Evolutionary conservation across 2,329 filamentous ascomycete genomes (phyloP).

Genomic region (Clonostachys sp.): DNA sequence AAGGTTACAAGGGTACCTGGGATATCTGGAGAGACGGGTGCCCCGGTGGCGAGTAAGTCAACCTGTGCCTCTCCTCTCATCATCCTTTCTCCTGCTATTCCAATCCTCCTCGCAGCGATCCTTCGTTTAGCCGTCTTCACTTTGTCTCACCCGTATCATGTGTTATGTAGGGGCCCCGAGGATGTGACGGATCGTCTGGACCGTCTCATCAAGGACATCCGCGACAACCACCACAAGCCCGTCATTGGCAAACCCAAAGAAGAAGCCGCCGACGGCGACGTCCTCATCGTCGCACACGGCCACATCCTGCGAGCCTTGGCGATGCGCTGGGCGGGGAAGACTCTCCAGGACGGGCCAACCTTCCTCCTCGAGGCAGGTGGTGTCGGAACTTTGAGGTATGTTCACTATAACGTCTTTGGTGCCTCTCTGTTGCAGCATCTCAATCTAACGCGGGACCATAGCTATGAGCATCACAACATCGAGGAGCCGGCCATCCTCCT

Average conservation of each 20-base stretch:
- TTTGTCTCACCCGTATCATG: neutral
- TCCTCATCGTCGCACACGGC: slow-evolving; percentile 76
- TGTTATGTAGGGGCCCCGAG: slow-evolving; percentile 53
- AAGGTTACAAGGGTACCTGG: slow-evolving; percentile 59
- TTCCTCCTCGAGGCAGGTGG: slow-evolving; percentile 88
- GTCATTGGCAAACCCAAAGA: slow-evolving; percentile 51
- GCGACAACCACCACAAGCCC: slow-evolving; percentile 57
- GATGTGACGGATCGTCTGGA: slow-evolving; percentile 73
- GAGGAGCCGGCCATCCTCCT: slow-evolving; percentile 76
- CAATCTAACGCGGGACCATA: slow-evolving; percentile 18
- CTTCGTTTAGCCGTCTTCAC: neutral
- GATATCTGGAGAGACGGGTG: slow-evolving; percentile 91
- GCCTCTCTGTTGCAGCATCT: neutral
- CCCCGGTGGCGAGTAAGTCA: slow-evolving; percentile 71
- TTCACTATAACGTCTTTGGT: neutral
- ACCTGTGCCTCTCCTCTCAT: neutral
- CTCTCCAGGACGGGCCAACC: slow-evolving; percentile 68
- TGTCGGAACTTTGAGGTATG: slow-evolving; percentile 71
- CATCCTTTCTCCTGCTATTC: neutral
- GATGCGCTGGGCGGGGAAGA: slow-evolving; percentile 76
- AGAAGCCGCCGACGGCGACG: slow-evolving; percentile 27
- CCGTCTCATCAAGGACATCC: slow-evolving; percentile 69
- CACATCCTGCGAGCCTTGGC: slow-evolving; percentile 87
- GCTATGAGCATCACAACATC: slow-evolving; percentile 76
- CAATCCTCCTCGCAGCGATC: neutral